Conservation (phyloP, 1,284 basidiomycete genomes). For the Ustilago crameri region DNA sequence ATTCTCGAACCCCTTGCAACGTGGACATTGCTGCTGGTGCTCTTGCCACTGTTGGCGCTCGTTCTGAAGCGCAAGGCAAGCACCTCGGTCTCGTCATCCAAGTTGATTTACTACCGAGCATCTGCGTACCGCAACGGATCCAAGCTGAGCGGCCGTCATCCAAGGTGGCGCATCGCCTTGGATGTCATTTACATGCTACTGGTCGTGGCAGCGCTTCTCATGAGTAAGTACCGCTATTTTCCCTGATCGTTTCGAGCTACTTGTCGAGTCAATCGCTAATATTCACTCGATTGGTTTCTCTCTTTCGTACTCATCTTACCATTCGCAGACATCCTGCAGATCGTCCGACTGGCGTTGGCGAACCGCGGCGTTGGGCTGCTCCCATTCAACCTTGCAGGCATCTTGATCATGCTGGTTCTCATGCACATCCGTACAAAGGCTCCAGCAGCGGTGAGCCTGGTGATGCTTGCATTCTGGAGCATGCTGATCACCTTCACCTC, state of each 20-base stretch:
- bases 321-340: constrained; percentile 51
- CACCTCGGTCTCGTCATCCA: constrained; percentile 9
- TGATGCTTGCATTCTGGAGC: constrained; percentile 43
- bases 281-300: too few species aligned
- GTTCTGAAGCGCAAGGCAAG: constrained; percentile 8
- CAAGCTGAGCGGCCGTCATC: constrained; percentile 17
- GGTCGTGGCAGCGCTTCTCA: constrained; percentile 45
- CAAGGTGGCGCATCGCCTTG: constrained; percentile 13
- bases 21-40: constrained; percentile 42
- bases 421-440: constrained; percentile 25
- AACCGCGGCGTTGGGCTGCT: constrained; percentile 51
- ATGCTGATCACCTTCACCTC: constrained; percentile 44
- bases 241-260: too few species aligned
- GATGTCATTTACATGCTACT: constrained; percentile 47
- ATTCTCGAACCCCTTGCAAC: constrained; percentile 53
- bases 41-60: constrained; percentile 27
- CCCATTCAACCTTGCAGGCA: constrained; percentile 51
- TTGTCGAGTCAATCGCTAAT: too few species aligned
- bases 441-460: constrained; percentile 12
- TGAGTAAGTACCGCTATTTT: constrained; percentile 45
- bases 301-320: background rate
- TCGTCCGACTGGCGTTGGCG: constrained; percentile 53
- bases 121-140: constrained; percentile 9
- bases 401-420: constrained; percentile 47
- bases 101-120: constrained; percentile 29